Base-by-base conservation (phyloP, 129 eudicot species). In the Centrapalus pauciflorus region DNA sequence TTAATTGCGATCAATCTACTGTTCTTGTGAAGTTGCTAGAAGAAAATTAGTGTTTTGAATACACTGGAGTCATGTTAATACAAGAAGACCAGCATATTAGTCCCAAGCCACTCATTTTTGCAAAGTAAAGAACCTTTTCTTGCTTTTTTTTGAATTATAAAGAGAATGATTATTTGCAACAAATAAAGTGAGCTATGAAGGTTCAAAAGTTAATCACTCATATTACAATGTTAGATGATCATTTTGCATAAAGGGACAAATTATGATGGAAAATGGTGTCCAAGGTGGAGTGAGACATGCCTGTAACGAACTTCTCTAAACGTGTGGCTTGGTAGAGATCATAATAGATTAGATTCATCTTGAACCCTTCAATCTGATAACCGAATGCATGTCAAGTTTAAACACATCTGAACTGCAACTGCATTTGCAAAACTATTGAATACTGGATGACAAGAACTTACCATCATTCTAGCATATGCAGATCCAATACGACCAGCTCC, bases 381-480 rank as follows among this genome's bases (percentile, higher is more conserved):
- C 34, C 55, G 66, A 25, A 40, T 19, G 46, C 49, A 16, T 67
- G 33, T 59, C 37, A 35, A 29, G 23, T 5, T 37, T 60, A 59
- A 49, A 43, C 34, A 29, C 57, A 54, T 7, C 12, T 29, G 1
- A 32, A 21, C 17, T 12, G 27, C 21, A 46, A 37, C 5, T 43
- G 14, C 24, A 55, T 13, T n/a, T 68, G 14, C 8, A 23, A 45
- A 54, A 55, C 19, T 26, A 60, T 12, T 50, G 9, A 30, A 65
- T 46, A 4, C 28, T 30, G 27, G 11, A 41, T 20, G 54, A 38
- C 26, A 83, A 45, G 8, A 70, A 13, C 27, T 66, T 84, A 93
- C 98, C 98, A 93, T 93, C 98, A 93, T 93, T 86, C 98, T 83
- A 68, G 98, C 98, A 80, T 93, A 93, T 51, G 98, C 98, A 64